These are phyloP conservation scores for Graphilbum fragrans DNA, from an alignment of 2,329 filamentous ascomycete species.

Conservation along the genomic window DNA sequence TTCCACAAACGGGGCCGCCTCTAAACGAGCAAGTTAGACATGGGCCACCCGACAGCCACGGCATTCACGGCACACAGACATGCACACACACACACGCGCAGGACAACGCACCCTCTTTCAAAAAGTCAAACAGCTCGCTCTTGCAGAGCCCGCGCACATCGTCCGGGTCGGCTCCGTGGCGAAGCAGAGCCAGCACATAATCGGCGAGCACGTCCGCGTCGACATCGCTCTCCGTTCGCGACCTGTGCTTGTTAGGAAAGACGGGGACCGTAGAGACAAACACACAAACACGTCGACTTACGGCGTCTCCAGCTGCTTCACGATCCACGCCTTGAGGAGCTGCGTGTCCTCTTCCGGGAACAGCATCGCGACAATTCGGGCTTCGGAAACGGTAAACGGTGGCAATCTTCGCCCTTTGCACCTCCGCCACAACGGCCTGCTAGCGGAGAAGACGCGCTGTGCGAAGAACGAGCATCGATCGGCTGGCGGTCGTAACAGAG, in stretches of 20 bases:
- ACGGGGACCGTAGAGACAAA: background rate
- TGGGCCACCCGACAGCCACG: background rate
- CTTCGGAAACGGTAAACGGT: too few species aligned
- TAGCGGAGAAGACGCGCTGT: too few species aligned
- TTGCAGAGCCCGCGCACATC: slow-evolving; percentile 56
- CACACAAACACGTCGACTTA: slow-evolving; percentile 25
- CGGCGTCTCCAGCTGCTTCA: slow-evolving; percentile 66
- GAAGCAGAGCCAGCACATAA: slow-evolving; percentile 68
- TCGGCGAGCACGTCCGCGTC: slow-evolving; percentile 74
- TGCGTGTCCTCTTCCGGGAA: slow-evolving; percentile 50
- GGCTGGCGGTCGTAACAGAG: too few species aligned
- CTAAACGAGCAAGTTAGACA: slow-evolving; percentile 18
- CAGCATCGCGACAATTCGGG: slow-evolving; percentile 41
- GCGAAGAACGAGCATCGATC: too few species aligned
- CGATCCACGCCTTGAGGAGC: slow-evolving; percentile 63
- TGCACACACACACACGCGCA: background rate
- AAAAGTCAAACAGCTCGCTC: slow-evolving; percentile 62
- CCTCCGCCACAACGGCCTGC: too few species aligned
- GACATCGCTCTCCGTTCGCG: slow-evolving; percentile 69
- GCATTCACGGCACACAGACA: background rate
- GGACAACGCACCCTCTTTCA: slow-evolving; percentile 45
- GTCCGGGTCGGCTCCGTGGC: slow-evolving; percentile 54
- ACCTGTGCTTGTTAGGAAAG: slow-evolving; percentile 31
- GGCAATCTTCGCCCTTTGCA: too few species aligned
- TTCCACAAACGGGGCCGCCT: slow-evolving; percentile 51